phyloP scores from a whole-genome alignment of 768 basidiomycete genomes.

The Pisolithus microcarpus region DNA sequence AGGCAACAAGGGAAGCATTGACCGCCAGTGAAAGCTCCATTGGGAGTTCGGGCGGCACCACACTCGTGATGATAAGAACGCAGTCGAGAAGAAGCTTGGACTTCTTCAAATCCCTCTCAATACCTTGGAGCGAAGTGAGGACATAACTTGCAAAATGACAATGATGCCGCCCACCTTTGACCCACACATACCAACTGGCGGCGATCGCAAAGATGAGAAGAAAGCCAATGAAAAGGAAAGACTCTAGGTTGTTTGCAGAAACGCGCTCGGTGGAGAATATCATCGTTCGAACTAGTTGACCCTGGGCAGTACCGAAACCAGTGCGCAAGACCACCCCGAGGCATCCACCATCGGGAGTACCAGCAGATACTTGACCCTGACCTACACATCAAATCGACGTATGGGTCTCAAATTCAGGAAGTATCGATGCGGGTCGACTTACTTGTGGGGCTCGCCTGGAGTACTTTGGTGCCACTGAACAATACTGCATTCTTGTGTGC shows the following conservation, averaged over 20 bases:
- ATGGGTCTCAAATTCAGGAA: not conserved
- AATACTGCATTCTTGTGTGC: slow-evolving; percentile 82
- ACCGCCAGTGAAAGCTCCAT: slow-evolving; percentile 98
- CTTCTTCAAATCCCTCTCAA: slow-evolving; percentile 89
- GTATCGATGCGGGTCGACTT: slow-evolving; percentile 11
- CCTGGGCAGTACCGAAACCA: slow-evolving; percentile 96
- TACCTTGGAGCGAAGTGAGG: slow-evolving; percentile 35
- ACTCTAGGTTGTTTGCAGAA: slow-evolving; percentile 92
- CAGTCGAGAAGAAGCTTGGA: slow-evolving; percentile 93
- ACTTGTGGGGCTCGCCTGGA: slow-evolving; percentile 61
- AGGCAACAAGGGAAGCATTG: slow-evolving; percentile 87
- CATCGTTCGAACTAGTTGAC: slow-evolving; percentile 96
- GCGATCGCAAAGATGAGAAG: slow-evolving; percentile 95
- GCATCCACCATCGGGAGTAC: slow-evolving; percentile 88
- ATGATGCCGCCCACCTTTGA: slow-evolving; percentile 57
- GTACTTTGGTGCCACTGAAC: slow-evolving; percentile 95
- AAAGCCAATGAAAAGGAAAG: slow-evolving; percentile 97
- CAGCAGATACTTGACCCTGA: slow-evolving; percentile 33
- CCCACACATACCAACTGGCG: slow-evolving; percentile 98
- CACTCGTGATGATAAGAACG: slow-evolving; percentile 92
- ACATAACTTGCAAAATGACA: not conserved
- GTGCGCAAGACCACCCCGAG: slow-evolving; percentile 90
- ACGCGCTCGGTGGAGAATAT: slow-evolving; percentile 97
- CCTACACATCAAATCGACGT: slow-evolving; percentile 9
- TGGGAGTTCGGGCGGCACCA: slow-evolving; percentile 94